Conservation (phyloP, 2,329 filamentous ascomycete genomes). For the Sporothrix variecibatus region DNA sequence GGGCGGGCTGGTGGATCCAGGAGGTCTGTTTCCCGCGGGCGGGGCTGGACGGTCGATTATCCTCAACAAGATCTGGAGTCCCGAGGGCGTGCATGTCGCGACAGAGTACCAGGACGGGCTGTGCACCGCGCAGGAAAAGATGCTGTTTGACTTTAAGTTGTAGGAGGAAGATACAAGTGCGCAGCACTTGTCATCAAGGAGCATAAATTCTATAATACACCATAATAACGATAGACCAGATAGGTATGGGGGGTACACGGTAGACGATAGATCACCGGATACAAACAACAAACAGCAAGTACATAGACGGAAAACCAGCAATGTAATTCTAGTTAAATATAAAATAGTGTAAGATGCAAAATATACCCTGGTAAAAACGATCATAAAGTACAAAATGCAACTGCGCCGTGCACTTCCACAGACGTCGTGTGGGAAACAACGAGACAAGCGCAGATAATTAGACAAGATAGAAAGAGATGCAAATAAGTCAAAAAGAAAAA, state of each 20-base stretch:
- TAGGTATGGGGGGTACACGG: background rate
- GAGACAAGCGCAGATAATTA: background rate
- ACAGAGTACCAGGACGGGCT: conserved; percentile 59
- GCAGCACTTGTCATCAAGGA: background rate
- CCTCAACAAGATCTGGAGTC: conserved; percentile 57
- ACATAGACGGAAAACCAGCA: background rate
- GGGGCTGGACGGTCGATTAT: conserved; percentile 50
- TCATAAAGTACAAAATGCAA: background rate
- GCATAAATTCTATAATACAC: background rate
- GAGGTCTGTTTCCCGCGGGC: conserved; percentile 53
- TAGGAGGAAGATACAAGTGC: background rate
- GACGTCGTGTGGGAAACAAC: background rate
- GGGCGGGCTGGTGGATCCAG: conserved; percentile 54
- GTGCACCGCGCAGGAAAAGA: conserved; percentile 37
- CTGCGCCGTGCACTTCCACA: background rate
- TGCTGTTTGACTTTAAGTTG: conserved; percentile 15
- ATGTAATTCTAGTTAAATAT: conserved; percentile 11
- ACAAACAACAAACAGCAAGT: background rate
- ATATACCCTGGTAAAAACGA: background rate
- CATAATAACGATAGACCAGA: background rate
- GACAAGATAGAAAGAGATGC: background rate
- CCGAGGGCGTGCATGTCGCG: conserved; percentile 53
- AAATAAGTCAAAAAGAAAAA: background rate
- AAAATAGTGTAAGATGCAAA: background rate
- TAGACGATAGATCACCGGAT: background rate